Conservation (phyloP, 352 stramenopile genomes). For the Phytophthora hibernalis region DNA sequence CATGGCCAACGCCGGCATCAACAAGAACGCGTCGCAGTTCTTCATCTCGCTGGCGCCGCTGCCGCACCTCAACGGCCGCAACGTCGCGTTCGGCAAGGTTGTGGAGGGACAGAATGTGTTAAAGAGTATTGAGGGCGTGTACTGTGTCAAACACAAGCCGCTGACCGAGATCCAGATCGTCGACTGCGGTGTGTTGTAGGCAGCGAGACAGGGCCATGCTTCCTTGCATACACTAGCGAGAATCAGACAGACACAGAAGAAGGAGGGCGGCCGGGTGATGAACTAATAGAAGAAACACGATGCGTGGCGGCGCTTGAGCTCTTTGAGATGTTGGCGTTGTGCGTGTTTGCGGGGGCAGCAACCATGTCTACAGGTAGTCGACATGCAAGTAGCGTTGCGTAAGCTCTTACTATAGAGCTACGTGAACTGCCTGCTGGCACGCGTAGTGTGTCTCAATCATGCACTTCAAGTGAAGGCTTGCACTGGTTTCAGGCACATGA, state of each 20-base stretch:
- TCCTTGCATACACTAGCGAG: conserved; percentile 17
- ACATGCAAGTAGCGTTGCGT: not conserved
- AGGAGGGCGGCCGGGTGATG: conserved; percentile 12
- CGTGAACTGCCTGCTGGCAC: not conserved
- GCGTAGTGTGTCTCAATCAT: not conserved
- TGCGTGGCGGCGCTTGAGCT: conserved; percentile 28
- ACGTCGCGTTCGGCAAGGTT: conserved; percentile 90
- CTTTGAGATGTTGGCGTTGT: conserved; percentile 22
- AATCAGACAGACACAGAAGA: conserved; percentile 23
- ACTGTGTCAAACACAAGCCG: conserved; percentile 85
- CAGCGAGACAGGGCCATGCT: conserved; percentile 2
- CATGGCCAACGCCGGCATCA: conserved; percentile 98
- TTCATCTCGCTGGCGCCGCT: conserved; percentile 96
- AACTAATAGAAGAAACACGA: conserved; percentile 54
- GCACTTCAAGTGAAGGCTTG: not conserved
- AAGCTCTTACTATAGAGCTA: not conserved
- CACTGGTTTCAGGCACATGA: too few relatives aligned
- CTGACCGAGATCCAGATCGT: conserved; percentile 85
- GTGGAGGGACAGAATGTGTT: conserved; percentile 85
- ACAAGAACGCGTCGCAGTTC: conserved; percentile 99
- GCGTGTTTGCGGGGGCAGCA: not conserved
- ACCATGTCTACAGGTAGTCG: not conserved
- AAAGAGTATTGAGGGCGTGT: conserved; percentile 85
- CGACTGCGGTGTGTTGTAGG: conserved; percentile 80
- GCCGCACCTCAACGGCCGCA: conserved; percentile 88